Base-by-base conservation (phyloP, 306 rosid genomes). In the Coriaria nepalensis region DNA sequence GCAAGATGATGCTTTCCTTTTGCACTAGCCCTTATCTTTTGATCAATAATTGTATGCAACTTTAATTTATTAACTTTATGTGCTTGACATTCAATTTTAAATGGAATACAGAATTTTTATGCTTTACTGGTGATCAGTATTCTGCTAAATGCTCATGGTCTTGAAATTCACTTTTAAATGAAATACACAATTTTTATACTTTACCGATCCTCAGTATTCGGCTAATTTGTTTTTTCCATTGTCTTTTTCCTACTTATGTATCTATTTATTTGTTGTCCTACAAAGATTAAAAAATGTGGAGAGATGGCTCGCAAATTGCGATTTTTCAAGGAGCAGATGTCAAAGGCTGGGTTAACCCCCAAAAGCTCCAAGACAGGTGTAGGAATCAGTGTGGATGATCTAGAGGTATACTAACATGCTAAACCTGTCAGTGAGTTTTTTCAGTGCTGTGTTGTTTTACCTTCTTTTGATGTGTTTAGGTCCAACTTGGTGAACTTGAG, bases 221-320 rank as follows among this genome's bases (percentile, higher is more conserved):
- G 1, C 29, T 20, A 20, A 20, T 20, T 20, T 41, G 13, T 46
- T 46, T 37, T 36, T 53, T 35, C 52, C 4, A 42, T 39, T 53
- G 20, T 58, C 52, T 56, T 38, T 53, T 55, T 68, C 57, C 57
- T 43, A 53, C 35, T 50, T 33, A 38, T 60, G 6, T 35, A 41
- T 15, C 46, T 20, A 20, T 20, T 20, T 52, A 35, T 46, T 57
- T 6, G 12, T 64, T 60, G 41, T 63, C 45, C 42, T 45, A n/a
- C 73, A 59, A 53, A 92, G 98, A 78, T 92, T 47, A 92, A 82
- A 80, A 74, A 84, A 78, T 71, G 77, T 62, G 98, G 80, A 52
- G 98, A 92, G 87, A 77, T 82, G 96, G 94, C 98, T 36, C 96
- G 96, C 29, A 77, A 74, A 70, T 65, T 92, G 47, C 92, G 80